phyloP scores from a whole-genome alignment of 768 basidiomycete species.

The Candolleomyces efflorescens region DNA sequence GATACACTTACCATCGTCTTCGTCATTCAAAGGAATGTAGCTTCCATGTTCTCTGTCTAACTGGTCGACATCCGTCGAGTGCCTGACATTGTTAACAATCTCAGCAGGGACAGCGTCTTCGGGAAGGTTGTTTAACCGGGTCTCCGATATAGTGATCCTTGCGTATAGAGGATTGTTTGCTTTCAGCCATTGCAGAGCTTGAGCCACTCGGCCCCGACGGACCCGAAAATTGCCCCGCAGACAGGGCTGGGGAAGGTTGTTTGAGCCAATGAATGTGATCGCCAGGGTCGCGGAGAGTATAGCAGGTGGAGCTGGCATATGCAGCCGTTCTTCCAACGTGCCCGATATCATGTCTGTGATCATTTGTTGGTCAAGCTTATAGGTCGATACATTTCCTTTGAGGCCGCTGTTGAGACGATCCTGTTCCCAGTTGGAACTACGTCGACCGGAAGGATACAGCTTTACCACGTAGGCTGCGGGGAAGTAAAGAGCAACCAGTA shows the following conservation, averaged over 20 bases:
- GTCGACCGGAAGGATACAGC: conserved; percentile 26
- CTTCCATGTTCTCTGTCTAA: conserved; percentile 21
- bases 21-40: conserved; percentile 23
- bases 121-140: conserved; percentile 19
- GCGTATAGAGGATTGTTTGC: conserved; percentile 23
- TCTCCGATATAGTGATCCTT: conserved; percentile 17
- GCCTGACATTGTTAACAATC: conserved; percentile 14
- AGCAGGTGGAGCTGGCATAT: conserved; percentile 20
- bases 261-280: conserved; percentile 26
- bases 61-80: conserved; percentile 14
- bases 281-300: conserved; percentile 24
- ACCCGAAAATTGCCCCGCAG: conserved; percentile 22
- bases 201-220: conserved; percentile 10
- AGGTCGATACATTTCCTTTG: conserved; percentile 29
- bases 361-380: conserved; percentile 9
- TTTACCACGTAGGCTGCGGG: conserved; percentile 32
- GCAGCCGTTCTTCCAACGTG: too few relatives aligned
- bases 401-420: conserved; percentile 16
- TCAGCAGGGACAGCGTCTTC: conserved; percentile 28
- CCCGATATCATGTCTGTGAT: conserved; percentile 23
- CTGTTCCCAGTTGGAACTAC: conserved; percentile 10
- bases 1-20: not conserved
- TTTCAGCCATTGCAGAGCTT: conserved; percentile 27
- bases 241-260: conserved; percentile 13
- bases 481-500: conserved; percentile 28